These are phyloP conservation scores for Kandelia obovata DNA, from an alignment of 345 rosid genomes.

Conservation along the genomic window DNA sequence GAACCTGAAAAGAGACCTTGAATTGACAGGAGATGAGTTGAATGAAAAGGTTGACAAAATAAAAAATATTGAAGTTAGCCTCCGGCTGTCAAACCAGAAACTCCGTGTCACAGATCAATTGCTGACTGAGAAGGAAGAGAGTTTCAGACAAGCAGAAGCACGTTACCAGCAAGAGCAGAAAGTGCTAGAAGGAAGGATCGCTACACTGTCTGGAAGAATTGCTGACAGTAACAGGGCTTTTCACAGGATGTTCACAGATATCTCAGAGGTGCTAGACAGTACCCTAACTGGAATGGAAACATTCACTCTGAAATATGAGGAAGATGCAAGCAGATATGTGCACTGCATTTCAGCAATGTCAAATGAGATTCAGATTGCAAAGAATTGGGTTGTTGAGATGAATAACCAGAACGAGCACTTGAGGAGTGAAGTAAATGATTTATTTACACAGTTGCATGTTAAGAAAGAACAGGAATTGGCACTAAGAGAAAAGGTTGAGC, in stretches of 20 bases:
- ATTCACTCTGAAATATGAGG: slow-evolving; percentile 38
- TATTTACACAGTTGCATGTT: slow-evolving; percentile 35
- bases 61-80: slow-evolving; percentile 67
- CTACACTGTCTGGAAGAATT: slow-evolving; percentile 33
- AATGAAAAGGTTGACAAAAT: slow-evolving; percentile 47
- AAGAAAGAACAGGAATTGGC: slow-evolving; percentile 32
- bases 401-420: slow-evolving; percentile 37
- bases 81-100: slow-evolving; percentile 89
- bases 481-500: slow-evolving; percentile 40
- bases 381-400: slow-evolving; percentile 41
- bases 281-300: slow-evolving; percentile 40
- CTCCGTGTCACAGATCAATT: slow-evolving; percentile 83
- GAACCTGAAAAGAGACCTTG: slow-evolving; percentile 62
- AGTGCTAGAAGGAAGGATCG: slow-evolving; percentile 51
- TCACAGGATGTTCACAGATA: slow-evolving; percentile 40
- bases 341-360: slow-evolving; percentile 38
- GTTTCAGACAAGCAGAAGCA: slow-evolving; percentile 53
- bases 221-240: slow-evolving; percentile 36
- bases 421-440: slow-evolving; percentile 29
- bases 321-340: slow-evolving; percentile 32
- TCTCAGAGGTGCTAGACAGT: slow-evolving; percentile 37
- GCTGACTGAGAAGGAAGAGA: slow-evolving; percentile 70
- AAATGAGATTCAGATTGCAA: slow-evolving; percentile 41
- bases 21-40: slow-evolving; percentile 76
- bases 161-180: slow-evolving; percentile 57